Evolutionary conservation across 805 yeast genomes (phyloP).

Genomic region (Wickerhamiella spandovensis): DNA sequence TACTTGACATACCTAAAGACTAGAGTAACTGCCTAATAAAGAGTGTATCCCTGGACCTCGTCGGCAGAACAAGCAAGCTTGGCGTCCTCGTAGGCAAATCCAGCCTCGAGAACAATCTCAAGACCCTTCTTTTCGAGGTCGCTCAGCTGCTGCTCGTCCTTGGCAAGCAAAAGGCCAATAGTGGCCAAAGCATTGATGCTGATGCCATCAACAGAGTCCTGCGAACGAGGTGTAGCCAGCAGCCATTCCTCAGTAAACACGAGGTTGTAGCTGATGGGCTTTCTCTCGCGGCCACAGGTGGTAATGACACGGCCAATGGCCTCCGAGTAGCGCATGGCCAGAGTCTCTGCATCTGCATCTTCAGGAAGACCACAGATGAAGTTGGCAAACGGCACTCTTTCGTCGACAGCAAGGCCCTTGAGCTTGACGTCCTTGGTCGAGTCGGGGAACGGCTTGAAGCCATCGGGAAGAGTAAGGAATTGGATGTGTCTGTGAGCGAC

Average conservation of each 20-base stretch:
- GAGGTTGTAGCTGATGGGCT: conserved; percentile 58
- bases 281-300: conserved; percentile 26
- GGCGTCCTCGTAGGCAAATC: conserved; percentile 15
- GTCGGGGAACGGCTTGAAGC: conserved; percentile 48
- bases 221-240: conserved; percentile 70
- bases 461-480: conserved; percentile 55
- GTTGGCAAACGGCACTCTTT: conserved; percentile 67
- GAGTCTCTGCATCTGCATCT: conserved; percentile 29
- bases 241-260: conserved; percentile 73
- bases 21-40: conserved; percentile 8
- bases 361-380: conserved; percentile 52
- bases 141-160: conserved; percentile 36
- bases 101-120: conserved; percentile 13
- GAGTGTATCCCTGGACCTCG: conserved; percentile 12
- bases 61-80: conserved; percentile 11
- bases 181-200: conserved; percentile 74
- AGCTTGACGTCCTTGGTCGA: conserved; percentile 30
- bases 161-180: conserved; percentile 67
- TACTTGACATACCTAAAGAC: too few species aligned
- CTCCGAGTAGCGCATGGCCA: conserved; percentile 50
- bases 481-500: conserved; percentile 90
- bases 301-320: conserved; percentile 55
- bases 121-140: conserved; percentile 9
- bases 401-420: conserved; percentile 21
- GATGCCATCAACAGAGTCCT: conserved; percentile 32